phyloP scores from a whole-genome alignment of 768 basidiomycete genomes.

The Omphalotus guepiniiformis region DNA sequence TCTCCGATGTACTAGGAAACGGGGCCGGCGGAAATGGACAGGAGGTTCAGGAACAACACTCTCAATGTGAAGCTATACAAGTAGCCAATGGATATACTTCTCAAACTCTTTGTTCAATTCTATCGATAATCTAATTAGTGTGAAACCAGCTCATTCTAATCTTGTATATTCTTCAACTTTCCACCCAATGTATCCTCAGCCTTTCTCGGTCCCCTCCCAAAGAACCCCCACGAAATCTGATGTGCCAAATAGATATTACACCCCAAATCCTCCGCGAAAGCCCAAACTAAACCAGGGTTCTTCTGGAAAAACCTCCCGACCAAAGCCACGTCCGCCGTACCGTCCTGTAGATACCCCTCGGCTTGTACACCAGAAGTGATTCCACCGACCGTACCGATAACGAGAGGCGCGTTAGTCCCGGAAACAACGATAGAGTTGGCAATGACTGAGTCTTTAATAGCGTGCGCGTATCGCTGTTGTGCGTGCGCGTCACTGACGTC shows the following conservation, averaged over 20 bases:
- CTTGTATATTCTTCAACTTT: too few species aligned
- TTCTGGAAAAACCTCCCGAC: constrained; percentile 55
- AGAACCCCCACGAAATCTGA: constrained; percentile 55
- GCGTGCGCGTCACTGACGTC: constrained; percentile 30
- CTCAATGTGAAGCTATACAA: too few species aligned
- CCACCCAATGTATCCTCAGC: too few species aligned
- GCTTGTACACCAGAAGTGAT: constrained; percentile 53
- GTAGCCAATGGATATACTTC: too few species aligned
- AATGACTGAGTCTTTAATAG: constrained; percentile 33
- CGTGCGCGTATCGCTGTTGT: constrained; percentile 55
- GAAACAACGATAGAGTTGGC: not conserved
- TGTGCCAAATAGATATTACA: constrained; percentile 42
- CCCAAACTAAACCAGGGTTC: constrained; percentile 50
- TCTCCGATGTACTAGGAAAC: too few species aligned
- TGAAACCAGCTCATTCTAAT: too few species aligned
- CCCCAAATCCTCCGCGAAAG: constrained; percentile 55
- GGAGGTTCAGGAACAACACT: too few species aligned
- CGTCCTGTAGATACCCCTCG: constrained; percentile 52
- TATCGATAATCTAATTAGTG: too few species aligned
- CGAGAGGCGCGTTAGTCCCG: constrained; percentile 29
- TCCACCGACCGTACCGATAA: constrained; percentile 49
- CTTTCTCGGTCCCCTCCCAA: too few species aligned
- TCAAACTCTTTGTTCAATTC: too few species aligned
- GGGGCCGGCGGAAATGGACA: too few species aligned
- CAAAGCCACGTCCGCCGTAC: constrained; percentile 55